Percentiles rank a stretch among this genome's conserved stretches.
These are phyloP conservation scores for Pythium phragmitis DNA, from an alignment of 352 stramenopile genomes.

Conservation along the genomic window DNA sequence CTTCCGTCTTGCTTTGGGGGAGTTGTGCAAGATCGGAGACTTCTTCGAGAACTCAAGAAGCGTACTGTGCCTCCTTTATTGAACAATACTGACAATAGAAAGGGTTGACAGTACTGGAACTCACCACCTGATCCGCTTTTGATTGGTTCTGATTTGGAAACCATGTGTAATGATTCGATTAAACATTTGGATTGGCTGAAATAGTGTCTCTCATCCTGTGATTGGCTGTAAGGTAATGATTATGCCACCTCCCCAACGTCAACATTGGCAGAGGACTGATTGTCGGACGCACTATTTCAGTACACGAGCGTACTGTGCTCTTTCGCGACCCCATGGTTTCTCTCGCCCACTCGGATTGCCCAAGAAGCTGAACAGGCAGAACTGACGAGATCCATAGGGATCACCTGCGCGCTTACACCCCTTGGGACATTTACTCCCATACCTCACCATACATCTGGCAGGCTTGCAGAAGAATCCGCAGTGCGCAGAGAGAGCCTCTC, in stretches of 20 bases:
- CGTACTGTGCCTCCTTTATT: constrained; percentile 5
- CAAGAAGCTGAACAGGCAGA: neutral
- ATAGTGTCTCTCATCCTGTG: neutral
- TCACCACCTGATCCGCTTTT: neutral
- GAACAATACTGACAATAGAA: neutral
- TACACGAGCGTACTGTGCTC: neutral
- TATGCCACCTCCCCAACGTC: constrained; percentile 24
- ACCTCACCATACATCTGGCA: too few relatives aligned
- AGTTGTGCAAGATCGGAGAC: constrained; percentile 7
- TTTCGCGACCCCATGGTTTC: neutral
- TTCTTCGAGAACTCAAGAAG: constrained; percentile 31
- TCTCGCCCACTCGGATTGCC: constrained; percentile 22
- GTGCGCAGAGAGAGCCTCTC: neutral
- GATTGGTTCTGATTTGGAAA: neutral
- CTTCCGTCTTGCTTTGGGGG: constrained; percentile 5
- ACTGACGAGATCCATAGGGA: neutral
- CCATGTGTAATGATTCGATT: constrained; percentile 20
- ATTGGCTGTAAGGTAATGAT: constrained; percentile 18
- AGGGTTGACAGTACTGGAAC: neutral
- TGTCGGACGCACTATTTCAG: constrained; percentile 15
- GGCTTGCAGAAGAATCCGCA: too few relatives aligned
- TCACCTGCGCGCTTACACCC: too few relatives aligned
- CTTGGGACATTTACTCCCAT: too few relatives aligned
- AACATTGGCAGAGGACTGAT: constrained; percentile 2
- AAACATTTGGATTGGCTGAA: constrained; percentile 19